Base-by-base conservation (phyloP, 1,139 yeast genomes). In the Geotrichum histeridarum region DNA sequence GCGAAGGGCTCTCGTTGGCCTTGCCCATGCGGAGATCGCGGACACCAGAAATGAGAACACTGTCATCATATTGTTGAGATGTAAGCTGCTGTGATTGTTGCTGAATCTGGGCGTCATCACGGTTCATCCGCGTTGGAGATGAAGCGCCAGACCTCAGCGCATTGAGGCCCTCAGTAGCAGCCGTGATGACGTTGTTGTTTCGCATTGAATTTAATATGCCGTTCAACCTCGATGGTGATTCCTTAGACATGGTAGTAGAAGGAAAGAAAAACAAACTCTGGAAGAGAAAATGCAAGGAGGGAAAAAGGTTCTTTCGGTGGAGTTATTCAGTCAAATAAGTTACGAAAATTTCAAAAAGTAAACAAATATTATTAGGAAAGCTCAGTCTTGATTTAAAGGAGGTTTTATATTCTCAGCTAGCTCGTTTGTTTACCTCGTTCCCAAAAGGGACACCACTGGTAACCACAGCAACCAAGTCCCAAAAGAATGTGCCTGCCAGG, bases 11-110 rank as follows among this genome's bases (percentile, higher is more conserved):
- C 17, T 17, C 17, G n/a, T 15, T 15, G 8, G 17, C 8, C 6
- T 32, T 48, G 22, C 54, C 57, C 33, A 63, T 55, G 27, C 57
- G 57, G 37, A 64, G 56, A 5, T 58, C 61, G 33, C 60, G 59
- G 48, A 64, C 60, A 5, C 65, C 64, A 31, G 58, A 56, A 39
- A 63, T 55, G 27, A 64, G 59, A 9, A 61, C 57, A 7, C 61
- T 56, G 15, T 56, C 61, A 14, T 60, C 63, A 18, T 46, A 48
- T 42, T 50, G 38, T 22, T 30, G 36, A 12, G 35, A 8, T 2
- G 47, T 18, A 52, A 43, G 54, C 32, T 54, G 48, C 12, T 37
- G 42, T 15, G 2, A 41, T n/a, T 31, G 36, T 27, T 47, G 42
- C 42, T 46, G 50, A 4, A 17, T 56, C 47, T 32, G 60, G 2